Base-by-base conservation (phyloP, 768 basidiomycete genomes). In the Xerocomellus dryophilus region DNA sequence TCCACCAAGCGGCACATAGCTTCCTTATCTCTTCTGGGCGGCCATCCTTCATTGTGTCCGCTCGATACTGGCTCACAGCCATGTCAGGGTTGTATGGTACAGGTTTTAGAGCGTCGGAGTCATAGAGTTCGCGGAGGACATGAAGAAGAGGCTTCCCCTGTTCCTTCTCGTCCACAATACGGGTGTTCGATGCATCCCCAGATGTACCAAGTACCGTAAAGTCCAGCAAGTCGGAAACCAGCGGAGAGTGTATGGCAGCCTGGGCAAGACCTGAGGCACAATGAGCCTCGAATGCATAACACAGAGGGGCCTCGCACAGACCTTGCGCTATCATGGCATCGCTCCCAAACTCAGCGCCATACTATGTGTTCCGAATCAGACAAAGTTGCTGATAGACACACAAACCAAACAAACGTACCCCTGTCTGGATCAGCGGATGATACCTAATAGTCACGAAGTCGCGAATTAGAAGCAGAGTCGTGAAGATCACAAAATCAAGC, bases 401-500 rank as follows among this genome's bases (percentile, higher is more conserved):
- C 34, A 7, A 36, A 41, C 20, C n/a, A 40, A 34, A 50, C 6
- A 29, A 8, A 74, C 77, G 41, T 61, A 83, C 82, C 39, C 83
- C 83, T n/a, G 76, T 67, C 59, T 80, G 78, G 44, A 85, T 85
- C 44, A 81, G 64, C 0, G 82, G 80, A 66, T 85, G 83, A 12
- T 78, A 53, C 5, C 82, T 84, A 53, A 11, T 17, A 15, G 20
- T 36, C 7, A 5, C 31, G 10, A 46, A 15, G 20, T 36, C 5
- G 3, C 31, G 7, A 46, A 15, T 53, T 34, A 35, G 51, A 21
- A 34, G 32, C 29, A 5, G 11, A 23, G 17, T 32, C 23, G 0
- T 12, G 14, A 32, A 18, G 4, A 41, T 18, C 18, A 45, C 34
- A 3, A 43, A 32, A 29, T 7, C 29, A 21, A 25, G 25, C 14